Evolutionary conservation across 345 rosid genomes (phyloP), one percentile per base, ranked within the genome.

Genomic region (Mangifera indica): DNA sequence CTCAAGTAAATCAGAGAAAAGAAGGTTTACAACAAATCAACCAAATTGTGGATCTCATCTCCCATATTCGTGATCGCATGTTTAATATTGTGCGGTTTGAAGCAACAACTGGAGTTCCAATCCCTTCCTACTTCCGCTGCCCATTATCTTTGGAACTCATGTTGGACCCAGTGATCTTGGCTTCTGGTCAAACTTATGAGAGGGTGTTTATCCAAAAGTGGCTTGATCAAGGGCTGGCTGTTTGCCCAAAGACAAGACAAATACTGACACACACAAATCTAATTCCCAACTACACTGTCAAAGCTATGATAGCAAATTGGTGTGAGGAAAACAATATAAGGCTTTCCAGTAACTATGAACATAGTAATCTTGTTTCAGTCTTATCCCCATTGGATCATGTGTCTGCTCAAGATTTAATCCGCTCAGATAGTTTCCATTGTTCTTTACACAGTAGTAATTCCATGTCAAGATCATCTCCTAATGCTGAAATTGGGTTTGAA

Each of bases 181-280:
- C 97, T 79, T 92, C 98, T 25, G 98, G 98, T 61, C 95, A 90
- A 85, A 94, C 98, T 65, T 94, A 85, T 75, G 98, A 94, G 78
- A 87, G 91, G 85, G 78, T 86, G 55, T 89, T 92, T 61, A 92
- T 94, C 67, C 93, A 88, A 83, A 92, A 82, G 71, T 94, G 98
- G 98, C 84, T 94, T 75, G 93, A 87, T 76, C 80, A 82, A 7
- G 93, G 97, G 67, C 77, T 94, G 74, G 83, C 65, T n/a, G 72
- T 90, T 80, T 94, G 98, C 83, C 98, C 98, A 9, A 90, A 83
- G 87, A 90, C 98, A 56, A 83, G 80, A 58, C 89, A 86, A 77
- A 76, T 70, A 52, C 89, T 94, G 51, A 42, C 78, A 21, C 97
- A 94, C 78, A 80, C 82, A 75, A 87, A 92, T 83, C 86, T 94